Evolutionary conservation across 345 rosid species (phyloP).

Genomic region (Populus nigra): DNA sequence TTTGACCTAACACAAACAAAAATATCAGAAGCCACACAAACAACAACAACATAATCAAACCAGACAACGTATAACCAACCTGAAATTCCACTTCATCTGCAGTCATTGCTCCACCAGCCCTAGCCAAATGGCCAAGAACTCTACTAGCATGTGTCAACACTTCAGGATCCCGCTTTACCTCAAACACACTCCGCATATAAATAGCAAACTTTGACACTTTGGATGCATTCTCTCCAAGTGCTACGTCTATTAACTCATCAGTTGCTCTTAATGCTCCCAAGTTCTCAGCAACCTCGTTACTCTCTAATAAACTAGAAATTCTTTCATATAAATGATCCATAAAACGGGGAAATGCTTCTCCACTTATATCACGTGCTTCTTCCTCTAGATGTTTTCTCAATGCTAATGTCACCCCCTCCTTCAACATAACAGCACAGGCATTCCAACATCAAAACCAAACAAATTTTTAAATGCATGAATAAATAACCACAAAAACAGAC

Average conservation of each 20-base stretch:
- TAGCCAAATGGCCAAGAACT: slow-evolving; percentile 95
- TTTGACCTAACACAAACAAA: slow-evolving; percentile 54
- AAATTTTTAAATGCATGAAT: background rate
- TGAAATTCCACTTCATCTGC: slow-evolving; percentile 98
- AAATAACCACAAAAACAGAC: background rate
- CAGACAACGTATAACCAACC: slow-evolving; percentile 39
- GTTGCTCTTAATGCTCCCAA: slow-evolving; percentile 88
- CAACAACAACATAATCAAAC: slow-evolving; percentile 1
- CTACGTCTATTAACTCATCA: slow-evolving; percentile 88
- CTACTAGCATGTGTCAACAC: slow-evolving; percentile 83
- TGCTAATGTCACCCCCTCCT: slow-evolving; percentile 87
- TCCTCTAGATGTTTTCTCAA: slow-evolving; percentile 85
- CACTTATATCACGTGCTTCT: slow-evolving; percentile 79
- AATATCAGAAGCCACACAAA: slow-evolving; percentile 8
- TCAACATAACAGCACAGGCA: slow-evolving; percentile 7
- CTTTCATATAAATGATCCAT: slow-evolving; percentile 86
- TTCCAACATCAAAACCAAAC: slow-evolving; percentile 6
- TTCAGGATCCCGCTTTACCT: slow-evolving; percentile 77
- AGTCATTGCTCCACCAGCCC: slow-evolving; percentile 99
- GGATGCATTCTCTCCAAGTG: slow-evolving; percentile 92
- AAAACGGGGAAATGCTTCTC: slow-evolving; percentile 83
- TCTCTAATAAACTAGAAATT: slow-evolving; percentile 64
- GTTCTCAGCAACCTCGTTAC: slow-evolving; percentile 76
- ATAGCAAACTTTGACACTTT: slow-evolving; percentile 84
- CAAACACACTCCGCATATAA: slow-evolving; percentile 75